Evolutionary conservation across 1,139 yeast species (phyloP).

Genomic region (Blastobotrys persicus): DNA sequence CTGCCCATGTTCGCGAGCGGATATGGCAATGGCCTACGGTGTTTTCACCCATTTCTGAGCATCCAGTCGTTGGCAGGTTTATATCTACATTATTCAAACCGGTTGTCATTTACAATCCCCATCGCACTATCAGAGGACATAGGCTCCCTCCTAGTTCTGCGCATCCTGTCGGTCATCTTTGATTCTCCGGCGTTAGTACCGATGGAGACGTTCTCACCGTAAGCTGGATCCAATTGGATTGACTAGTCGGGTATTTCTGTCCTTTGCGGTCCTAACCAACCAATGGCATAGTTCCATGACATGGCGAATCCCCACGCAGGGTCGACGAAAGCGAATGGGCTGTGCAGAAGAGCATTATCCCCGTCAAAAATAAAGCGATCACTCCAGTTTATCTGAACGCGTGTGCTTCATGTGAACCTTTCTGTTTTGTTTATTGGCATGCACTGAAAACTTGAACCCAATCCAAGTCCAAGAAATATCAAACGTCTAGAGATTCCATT

Average conservation of each 20-base stretch:
- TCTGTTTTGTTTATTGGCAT: too few relatives aligned
- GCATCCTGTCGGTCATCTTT: conserved; percentile 77
- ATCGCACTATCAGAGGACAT: conserved; percentile 49
- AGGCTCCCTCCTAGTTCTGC: conserved; percentile 50
- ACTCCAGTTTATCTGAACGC: too few relatives aligned
- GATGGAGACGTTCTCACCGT: conserved; percentile 52
- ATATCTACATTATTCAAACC: conserved; percentile 50
- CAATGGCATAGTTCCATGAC: conserved; percentile 77
- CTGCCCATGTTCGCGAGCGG: conserved; percentile 56
- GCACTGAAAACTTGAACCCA: too few relatives aligned
- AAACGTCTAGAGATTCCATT: too few relatives aligned
- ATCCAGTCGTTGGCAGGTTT: conserved; percentile 52
- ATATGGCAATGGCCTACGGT: conserved; percentile 54
- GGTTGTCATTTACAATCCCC: conserved; percentile 58
- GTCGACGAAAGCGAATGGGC: too few relatives aligned
- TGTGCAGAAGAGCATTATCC: too few relatives aligned
- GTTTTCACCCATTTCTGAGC: conserved; percentile 55
- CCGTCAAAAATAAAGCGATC: too few relatives aligned
- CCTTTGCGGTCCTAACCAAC: conserved; percentile 71
- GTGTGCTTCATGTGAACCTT: too few relatives aligned
- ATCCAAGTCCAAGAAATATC: too few relatives aligned
- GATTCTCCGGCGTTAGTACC: conserved; percentile 81
- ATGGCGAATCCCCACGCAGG: conserved; percentile 85
- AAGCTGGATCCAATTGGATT: conserved; percentile 42
- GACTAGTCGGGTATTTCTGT: conserved; percentile 51